Conservation (phyloP, 352 stramenopile species). For the Globisporangium alternatum region DNA sequence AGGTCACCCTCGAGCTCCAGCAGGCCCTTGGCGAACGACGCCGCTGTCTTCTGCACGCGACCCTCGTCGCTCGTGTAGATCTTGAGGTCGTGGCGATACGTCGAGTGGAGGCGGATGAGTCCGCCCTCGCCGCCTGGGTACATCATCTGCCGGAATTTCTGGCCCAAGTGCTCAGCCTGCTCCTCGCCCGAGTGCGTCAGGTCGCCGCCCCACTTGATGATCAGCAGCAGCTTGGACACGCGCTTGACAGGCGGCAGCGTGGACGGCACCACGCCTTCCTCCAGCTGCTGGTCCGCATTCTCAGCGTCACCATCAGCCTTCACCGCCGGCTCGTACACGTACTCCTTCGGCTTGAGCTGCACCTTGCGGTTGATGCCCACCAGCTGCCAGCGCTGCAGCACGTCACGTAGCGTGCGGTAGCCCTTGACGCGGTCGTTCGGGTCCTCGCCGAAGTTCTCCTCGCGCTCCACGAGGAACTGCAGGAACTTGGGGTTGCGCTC, state of each 20-base stretch:
- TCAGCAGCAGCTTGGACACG: constrained; percentile 93
- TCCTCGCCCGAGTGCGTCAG: constrained; percentile 96
- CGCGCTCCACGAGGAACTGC: constrained; percentile 62
- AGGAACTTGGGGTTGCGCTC: constrained; percentile 54
- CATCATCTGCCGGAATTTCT: constrained; percentile 87
- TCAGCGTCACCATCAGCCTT: constrained; percentile 14
- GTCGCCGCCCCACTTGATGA: constrained; percentile 99
- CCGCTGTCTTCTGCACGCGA: constrained; percentile 99
- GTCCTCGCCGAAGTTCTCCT: constrained; percentile 56
- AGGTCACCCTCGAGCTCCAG: constrained; percentile 99
- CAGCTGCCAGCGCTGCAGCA: constrained; percentile 96
- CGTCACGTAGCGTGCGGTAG: constrained; percentile 89
- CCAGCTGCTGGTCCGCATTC: constrained; percentile 15
- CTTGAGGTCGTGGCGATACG: constrained; percentile 99
- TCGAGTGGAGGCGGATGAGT: constrained; percentile 98
- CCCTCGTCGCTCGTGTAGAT: constrained; percentile 99
- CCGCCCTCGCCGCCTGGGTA: constrained; percentile 92
- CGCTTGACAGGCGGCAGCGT: constrained; percentile 21
- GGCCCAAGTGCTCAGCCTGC: constrained; percentile 95
- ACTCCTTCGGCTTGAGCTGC: constrained; percentile 88
- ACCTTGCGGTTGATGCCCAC: constrained; percentile 98
- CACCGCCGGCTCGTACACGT: constrained; percentile 20
- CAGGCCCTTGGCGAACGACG: constrained; percentile 98
- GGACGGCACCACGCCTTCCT: background rate
- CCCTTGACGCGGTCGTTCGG: constrained; percentile 75